Evolutionary conservation across 2,329 filamentous ascomycete genomes (phyloP).

Genomic region (Aquanectria penicillioides): DNA sequence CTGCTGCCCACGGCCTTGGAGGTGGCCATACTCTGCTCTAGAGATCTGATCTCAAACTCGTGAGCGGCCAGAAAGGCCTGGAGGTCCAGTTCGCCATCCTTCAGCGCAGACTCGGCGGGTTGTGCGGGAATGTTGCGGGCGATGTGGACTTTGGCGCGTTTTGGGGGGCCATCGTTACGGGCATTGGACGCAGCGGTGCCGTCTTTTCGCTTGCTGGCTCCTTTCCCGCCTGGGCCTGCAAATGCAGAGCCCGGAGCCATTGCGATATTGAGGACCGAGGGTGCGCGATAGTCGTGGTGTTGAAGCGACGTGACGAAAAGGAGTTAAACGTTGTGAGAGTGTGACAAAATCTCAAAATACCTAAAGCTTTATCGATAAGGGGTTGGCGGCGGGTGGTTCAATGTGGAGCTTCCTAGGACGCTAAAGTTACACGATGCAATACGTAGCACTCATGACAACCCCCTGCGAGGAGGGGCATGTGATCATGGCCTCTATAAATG

Average conservation of each 20-base stretch:
- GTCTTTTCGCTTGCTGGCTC: constrained; percentile 42
- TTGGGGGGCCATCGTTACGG: constrained; percentile 46
- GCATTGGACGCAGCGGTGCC: constrained; percentile 31
- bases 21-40: constrained; percentile 83
- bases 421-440: no score
- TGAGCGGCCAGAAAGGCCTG: constrained; percentile 85
- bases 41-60: constrained; percentile 87
- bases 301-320: constrained; percentile 4
- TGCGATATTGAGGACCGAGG: constrained; percentile 25
- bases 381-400: no score
- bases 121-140: constrained; percentile 62
- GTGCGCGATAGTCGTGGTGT: constrained; percentile 6
- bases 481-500: no score
- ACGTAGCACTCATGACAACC: no score
- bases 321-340: not conserved
- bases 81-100: constrained; percentile 85
- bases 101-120: constrained; percentile 60
- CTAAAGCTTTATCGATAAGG: constrained; percentile 43
- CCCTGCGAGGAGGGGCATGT: not conserved
- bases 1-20: constrained; percentile 71
- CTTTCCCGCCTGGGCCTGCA: constrained; percentile 39
- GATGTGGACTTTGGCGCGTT: constrained; percentile 58
- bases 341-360: constrained; percentile 22
- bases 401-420: not conserved
- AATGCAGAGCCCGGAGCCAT: constrained; percentile 41